A percentile compares a stretch with the other conserved stretches of the same genome.
These are phyloP conservation scores for Diaporthe destruens DNA, from an alignment of 2,329 filamentous ascomycete species.

Conservation along the genomic window DNA sequence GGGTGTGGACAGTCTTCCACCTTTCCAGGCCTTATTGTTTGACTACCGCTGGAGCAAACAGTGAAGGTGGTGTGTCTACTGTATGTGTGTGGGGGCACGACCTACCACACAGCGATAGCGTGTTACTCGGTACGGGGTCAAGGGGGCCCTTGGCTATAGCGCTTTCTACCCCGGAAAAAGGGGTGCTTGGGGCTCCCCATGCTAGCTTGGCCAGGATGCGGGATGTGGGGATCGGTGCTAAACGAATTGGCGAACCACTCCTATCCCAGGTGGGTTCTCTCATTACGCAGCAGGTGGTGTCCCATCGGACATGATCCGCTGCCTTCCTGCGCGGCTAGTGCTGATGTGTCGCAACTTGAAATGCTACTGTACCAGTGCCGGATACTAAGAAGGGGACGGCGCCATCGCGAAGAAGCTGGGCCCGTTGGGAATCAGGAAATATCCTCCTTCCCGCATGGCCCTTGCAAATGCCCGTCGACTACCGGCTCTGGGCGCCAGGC, in stretches of 20 bases:
- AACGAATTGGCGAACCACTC: constrained; percentile 15
- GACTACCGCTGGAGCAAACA: constrained; percentile 17
- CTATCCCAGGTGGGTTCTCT: background rate
- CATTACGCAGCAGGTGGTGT: constrained; percentile 13
- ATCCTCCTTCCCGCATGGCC: background rate
- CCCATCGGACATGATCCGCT: constrained; percentile 30
- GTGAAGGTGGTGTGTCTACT: background rate
- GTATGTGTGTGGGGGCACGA: background rate
- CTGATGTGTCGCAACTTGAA: constrained; percentile 23
- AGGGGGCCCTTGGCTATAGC: background rate
- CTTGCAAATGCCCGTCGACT: constrained; percentile 4
- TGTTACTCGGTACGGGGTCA: background rate
- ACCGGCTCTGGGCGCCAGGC: background rate
- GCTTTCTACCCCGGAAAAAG: constrained; percentile 19
- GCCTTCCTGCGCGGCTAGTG: constrained; percentile 31
- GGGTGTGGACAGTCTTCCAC: constrained; percentile 15
- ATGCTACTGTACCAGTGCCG: constrained; percentile 19
- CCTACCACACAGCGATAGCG: background rate
- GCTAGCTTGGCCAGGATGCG: constrained; percentile 1
- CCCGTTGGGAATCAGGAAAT: constrained; percentile 19
- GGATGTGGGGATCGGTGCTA: constrained; percentile 27
- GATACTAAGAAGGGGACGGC: constrained; percentile 10
- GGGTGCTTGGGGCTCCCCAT: constrained; percentile 1
- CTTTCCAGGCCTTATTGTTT: background rate
- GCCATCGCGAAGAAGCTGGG: background rate